A percentile compares a stretch with the other conserved stretches of the same genome.
Evolutionary conservation across 2,329 filamentous ascomycete species (phyloP).

Genomic region (Scedosporium boydii): DNA sequence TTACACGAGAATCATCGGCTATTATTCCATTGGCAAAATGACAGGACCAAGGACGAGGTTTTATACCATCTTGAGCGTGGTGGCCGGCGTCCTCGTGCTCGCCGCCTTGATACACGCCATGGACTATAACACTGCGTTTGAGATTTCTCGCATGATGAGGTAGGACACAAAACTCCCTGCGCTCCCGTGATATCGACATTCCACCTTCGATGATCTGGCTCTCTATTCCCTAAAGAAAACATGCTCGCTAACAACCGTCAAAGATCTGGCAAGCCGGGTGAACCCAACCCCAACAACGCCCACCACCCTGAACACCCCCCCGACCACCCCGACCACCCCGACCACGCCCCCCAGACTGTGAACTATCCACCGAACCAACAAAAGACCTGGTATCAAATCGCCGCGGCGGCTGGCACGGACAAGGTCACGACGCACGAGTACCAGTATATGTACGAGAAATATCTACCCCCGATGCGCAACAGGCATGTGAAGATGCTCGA

Average conservation of each 20-base stretch:
- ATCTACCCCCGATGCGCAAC: constrained; percentile 21
- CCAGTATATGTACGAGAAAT: constrained; percentile 30
- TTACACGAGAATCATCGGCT: no score
- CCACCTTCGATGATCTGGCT: not conserved
- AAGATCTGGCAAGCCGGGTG: not conserved
- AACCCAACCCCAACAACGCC: not conserved
- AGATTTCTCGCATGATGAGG: not conserved
- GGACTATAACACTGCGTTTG: not conserved
- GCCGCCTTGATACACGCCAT: not conserved
- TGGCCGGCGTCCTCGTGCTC: not conserved
- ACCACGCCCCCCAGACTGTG: not conserved
- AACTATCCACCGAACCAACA: not conserved
- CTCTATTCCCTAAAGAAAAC: not conserved
- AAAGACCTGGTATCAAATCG: constrained; percentile 13
- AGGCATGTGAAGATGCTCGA: constrained; percentile 28
- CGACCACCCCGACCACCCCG: no score
- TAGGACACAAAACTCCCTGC: not conserved
- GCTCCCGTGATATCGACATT: not conserved
- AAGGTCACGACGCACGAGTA: constrained; percentile 29
- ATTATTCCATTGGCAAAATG: not conserved
- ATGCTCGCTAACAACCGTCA: not conserved
- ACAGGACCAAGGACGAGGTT: not conserved
- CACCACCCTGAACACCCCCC: not conserved
- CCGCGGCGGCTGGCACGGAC: constrained; percentile 25
- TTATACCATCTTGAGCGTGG: not conserved